Evolutionary conservation across 2,329 filamentous ascomycete genomes (phyloP), one percentile per base, ranked within the genome.

Genomic region (Nannizzia gypsea): DNA sequence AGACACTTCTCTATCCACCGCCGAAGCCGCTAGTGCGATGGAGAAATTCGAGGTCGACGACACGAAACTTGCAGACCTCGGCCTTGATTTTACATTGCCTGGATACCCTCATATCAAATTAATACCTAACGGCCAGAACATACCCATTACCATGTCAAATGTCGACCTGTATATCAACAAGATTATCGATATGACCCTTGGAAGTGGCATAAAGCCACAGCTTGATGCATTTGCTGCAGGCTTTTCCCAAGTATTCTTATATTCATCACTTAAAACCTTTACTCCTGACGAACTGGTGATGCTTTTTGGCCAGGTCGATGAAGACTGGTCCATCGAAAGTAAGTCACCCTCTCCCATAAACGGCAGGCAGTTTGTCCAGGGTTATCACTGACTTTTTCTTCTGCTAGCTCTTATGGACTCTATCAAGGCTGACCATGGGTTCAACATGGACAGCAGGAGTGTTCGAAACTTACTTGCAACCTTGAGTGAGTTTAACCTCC

Each of bases 301-400:
- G 78, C 81, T 99, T 26, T 99, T 97, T 76, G 93, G 93, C 17
- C 84, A 87, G 61, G 85, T 90, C 3, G 89, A 97, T 6, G 93
- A 99, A 71, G 93, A 99, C 72, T 99, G 93, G 93, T 90, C 89
- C 22, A 85, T 99, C 65, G 92, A 97, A 72, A 99, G 89, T 93
- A 83, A 81, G 89, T 80, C 9, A 59, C 3, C 22, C 42, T 44
- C 13, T 46, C 42, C 38, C 48, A 6, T 17, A 42, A n/a, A 17
- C 38, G 6, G 6, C n/a, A 42, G 15, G 15, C 6, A 2, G 6
- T 59, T 70, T 64, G 11, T 15, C 22, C 13, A 24, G 13, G 22
- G 68, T 65, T 46, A 61, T 56, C 68, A 62, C 70, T 74, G 69
- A 74, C 66, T 61, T 66, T 26, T 1, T 26, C 54, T 36, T 48